Evolutionary conservation across 2,329 filamentous ascomycete species (phyloP), one percentile per base, ranked within the genome.

Genomic region (Claviceps pazoutovae): DNA sequence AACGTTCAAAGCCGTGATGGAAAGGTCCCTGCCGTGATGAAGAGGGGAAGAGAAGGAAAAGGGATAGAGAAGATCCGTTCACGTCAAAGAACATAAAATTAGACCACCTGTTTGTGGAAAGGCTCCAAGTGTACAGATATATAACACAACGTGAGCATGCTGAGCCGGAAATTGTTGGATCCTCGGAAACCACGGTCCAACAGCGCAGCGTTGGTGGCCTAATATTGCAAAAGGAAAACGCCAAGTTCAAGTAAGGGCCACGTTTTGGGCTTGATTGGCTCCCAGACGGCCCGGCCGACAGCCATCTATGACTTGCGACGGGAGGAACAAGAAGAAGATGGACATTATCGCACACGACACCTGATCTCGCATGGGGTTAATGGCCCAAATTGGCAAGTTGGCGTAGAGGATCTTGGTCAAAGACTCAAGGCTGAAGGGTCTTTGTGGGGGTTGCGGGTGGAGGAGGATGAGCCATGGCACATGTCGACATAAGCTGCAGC

Each of bases 191-290:
- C 42, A 43, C 4, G 11, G 6, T 44, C 5, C n/a, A 19, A 30
- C 26, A 30, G 26, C 26, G 26, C 26, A 30, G 8, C 26, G 8
- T 34, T 34, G 30, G 30, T 11, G 30, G 30, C 30, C 30, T 34
- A 34, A 34, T 34, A 34, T 34, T 34, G 30, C 30, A 34, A 34
- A 9, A 9, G 9, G 9, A 34, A 34, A 34, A 7, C 17, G 19
- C 42, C 42, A 44, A 16, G 11, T 44, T 17, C 13, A 11, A 26
- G 26, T 19, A 19, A 11, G 13, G 13, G 37, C 23, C 48, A 49
- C 48, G 48, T 49, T 49, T 34, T 45, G 34, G 19, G 34, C 42
- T 50, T 50, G 42, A 50, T 50, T 50, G 48, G 48, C 39, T 26
- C 7, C 19, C 46, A 37, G 17, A 16, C 46, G 30, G 45, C 23